Evolutionary conservation across 2,329 filamentous ascomycete genomes (phyloP).

Genomic region (Xylaria sp.): DNA sequence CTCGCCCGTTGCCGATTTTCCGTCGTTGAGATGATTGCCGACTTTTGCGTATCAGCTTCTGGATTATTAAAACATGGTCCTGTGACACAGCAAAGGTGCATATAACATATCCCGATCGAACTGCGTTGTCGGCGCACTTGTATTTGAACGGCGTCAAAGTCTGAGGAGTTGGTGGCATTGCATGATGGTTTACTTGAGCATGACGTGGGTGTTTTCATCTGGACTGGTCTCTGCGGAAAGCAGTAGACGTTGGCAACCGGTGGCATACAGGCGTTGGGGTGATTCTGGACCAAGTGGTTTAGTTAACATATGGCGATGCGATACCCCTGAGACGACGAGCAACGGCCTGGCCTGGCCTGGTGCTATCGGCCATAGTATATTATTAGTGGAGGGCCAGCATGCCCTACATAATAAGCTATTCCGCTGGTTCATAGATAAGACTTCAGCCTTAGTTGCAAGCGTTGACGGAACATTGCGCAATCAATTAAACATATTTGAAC

Average conservation of each 20-base stretch:
- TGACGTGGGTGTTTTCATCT: slow-evolving; percentile 20
- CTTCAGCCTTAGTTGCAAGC: not conserved
- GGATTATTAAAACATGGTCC: slow-evolving; percentile 38
- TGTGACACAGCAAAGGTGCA: slow-evolving; percentile 36
- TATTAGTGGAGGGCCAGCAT: not conserved
- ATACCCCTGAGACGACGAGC: slow-evolving; percentile 42
- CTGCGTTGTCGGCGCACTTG: slow-evolving; percentile 25
- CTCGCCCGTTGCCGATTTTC: slow-evolving; percentile 5
- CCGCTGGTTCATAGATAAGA: slow-evolving; percentile 30
- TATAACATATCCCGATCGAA: slow-evolving; percentile 38
- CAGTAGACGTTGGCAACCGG: slow-evolving; percentile 28
- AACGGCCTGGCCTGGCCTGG: not conserved
- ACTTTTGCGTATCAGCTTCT: slow-evolving; percentile 37
- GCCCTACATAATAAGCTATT: slow-evolving; percentile 16
- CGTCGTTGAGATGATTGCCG: slow-evolving; percentile 26
- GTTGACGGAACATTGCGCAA: slow-evolving; percentile 16
- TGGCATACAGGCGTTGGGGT: slow-evolving; percentile 39
- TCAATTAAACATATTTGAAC: not conserved
- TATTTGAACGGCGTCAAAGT: slow-evolving; percentile 25
- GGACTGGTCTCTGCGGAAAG: slow-evolving; percentile 23
- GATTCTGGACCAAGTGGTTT: slow-evolving; percentile 47
- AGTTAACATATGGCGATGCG: slow-evolving; percentile 34
- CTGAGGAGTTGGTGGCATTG: slow-evolving; percentile 26
- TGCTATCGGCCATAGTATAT: slow-evolving; percentile 6
- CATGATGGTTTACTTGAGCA: slow-evolving; percentile 26